A percentile compares a stretch with the other conserved stretches of the same genome.
phyloP scores from a whole-genome alignment of 2,329 filamentous ascomycete species.

The Pseudogymnoascus sp. region DNA sequence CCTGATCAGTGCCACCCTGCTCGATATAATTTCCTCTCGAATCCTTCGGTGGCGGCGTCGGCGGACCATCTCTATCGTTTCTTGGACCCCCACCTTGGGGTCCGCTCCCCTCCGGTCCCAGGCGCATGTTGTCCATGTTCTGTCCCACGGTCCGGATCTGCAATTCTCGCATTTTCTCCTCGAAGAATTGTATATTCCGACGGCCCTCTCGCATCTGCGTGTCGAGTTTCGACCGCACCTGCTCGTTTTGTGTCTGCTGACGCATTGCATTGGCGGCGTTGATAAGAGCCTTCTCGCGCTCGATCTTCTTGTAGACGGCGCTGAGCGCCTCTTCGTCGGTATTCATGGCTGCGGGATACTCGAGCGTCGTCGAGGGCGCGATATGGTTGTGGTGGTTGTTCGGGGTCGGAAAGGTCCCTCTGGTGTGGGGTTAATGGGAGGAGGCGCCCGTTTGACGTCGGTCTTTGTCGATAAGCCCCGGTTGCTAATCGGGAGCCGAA shows the following conservation, averaged over 20 bases:
- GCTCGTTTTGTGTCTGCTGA: constrained; percentile 88
- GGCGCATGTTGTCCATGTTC: constrained; percentile 57
- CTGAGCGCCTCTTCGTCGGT: constrained; percentile 58
- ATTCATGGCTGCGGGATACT: constrained; percentile 38
- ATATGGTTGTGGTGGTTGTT: constrained; percentile 3
- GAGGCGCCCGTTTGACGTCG: constrained; percentile 1
- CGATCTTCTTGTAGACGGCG: constrained; percentile 93
- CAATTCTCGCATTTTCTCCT: constrained; percentile 82
- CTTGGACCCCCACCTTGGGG: constrained; percentile 36
- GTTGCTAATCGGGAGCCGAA: constrained; percentile 4
- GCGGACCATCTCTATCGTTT: constrained; percentile 39
- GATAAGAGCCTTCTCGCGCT: constrained; percentile 92
- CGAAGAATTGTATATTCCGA: constrained; percentile 90
- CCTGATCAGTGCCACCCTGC: constrained; percentile 41
- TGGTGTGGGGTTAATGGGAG: constrained; percentile 6
- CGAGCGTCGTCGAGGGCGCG: constrained; percentile 5
- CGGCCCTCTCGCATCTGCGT: constrained; percentile 89
- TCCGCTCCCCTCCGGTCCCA: constrained; percentile 39
- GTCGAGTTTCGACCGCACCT: constrained; percentile 82
- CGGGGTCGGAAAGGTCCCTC: neutral
- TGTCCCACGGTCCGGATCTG: constrained; percentile 69
- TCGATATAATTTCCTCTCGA: constrained; percentile 37
- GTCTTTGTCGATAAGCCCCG: constrained; percentile 5
- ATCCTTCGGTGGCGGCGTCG: constrained; percentile 69
- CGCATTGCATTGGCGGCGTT: constrained; percentile 91